These are phyloP conservation scores for Zygotorulaspora mrakii DNA, from an alignment of 1,139 yeast species.

Conservation along the genomic window DNA sequence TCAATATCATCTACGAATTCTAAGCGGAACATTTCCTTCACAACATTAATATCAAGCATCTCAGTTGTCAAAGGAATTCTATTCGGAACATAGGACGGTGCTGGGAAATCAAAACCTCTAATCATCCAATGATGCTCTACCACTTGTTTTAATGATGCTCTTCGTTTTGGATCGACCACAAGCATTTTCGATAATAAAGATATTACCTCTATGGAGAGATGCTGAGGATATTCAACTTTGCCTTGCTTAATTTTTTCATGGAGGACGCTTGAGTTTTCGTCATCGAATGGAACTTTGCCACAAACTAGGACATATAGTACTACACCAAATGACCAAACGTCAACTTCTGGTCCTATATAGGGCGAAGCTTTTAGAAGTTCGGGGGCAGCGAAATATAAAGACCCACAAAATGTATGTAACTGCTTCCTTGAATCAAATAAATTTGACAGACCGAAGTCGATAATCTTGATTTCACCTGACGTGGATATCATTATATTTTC, in stretches of 20 bases:
- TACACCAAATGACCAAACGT: conserved; percentile 97
- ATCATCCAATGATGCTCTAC: conserved; percentile 93
- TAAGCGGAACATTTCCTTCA: conserved; percentile 71
- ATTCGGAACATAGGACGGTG: conserved; percentile 68
- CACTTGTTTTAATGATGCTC: conserved; percentile 79
- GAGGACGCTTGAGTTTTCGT: conserved; percentile 84
- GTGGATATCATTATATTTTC: conserved; percentile 94
- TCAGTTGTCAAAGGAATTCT: conserved; percentile 71
- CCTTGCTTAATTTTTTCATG: conserved; percentile 95
- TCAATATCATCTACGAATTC: conserved; percentile 72
- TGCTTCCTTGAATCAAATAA: conserved; percentile 68
- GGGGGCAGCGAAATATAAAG: conserved; percentile 97
- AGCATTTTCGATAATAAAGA: conserved; percentile 83
- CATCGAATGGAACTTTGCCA: conserved; percentile 98
- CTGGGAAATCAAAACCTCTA: conserved; percentile 75
- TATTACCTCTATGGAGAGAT: conserved; percentile 77
- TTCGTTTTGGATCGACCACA: conserved; percentile 77
- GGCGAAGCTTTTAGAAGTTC: conserved; percentile 90
- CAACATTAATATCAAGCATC: conserved; percentile 58
- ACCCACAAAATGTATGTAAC: conserved; percentile 93
- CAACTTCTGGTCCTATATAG: conserved; percentile 95
- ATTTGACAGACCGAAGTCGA: conserved; percentile 94
- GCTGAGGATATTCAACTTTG: conserved; percentile 83
- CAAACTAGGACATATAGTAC: conserved; percentile 91
- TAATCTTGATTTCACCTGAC: conserved; percentile 89